Percentiles rank a stretch among this genome's conserved stretches.
Evolutionary conservation across 2,329 filamentous ascomycete species (phyloP).

Genomic region (Leptographium flavum): DNA sequence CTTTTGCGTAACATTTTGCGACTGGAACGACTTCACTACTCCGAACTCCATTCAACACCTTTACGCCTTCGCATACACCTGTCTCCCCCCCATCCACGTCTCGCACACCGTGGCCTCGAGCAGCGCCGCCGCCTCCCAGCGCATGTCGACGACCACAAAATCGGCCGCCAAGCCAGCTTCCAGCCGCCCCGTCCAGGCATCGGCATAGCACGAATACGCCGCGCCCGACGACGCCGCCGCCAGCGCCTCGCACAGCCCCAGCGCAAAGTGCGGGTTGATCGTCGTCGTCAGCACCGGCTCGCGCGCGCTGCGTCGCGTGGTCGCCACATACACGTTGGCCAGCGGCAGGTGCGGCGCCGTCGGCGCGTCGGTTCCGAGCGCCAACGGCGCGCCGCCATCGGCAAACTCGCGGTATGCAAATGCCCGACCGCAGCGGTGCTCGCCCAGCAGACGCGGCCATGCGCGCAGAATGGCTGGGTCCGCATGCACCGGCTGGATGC

Average conservation of each 20-base stretch:
- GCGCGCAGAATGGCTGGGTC: slow-evolving; percentile 47
- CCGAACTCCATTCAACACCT: too few relatives aligned
- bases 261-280: slow-evolving; percentile 37
- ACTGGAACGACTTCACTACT: background rate
- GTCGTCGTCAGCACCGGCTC: slow-evolving; percentile 25
- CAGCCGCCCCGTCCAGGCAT: slow-evolving; percentile 37
- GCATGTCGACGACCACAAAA: slow-evolving; percentile 39
- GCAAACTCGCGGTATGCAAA: slow-evolving; percentile 51
- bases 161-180: slow-evolving; percentile 40
- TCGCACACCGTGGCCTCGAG: slow-evolving; percentile 29
- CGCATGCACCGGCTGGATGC: slow-evolving; percentile 42
- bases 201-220: slow-evolving; percentile 44
- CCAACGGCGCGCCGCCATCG: slow-evolving; percentile 36
- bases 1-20: background rate
- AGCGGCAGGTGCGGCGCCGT: slow-evolving; percentile 41
- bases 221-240: slow-evolving; percentile 38
- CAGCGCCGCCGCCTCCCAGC: slow-evolving; percentile 30
- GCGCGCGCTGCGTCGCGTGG: slow-evolving; percentile 39
- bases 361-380: slow-evolving; percentile 44
- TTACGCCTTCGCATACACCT: too few relatives aligned
- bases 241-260: slow-evolving; percentile 38
- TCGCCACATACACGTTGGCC: slow-evolving; percentile 43
- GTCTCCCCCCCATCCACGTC: slow-evolving; percentile 37
- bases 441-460: slow-evolving; percentile 44
- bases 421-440: slow-evolving; percentile 37